These are phyloP conservation scores for Ceriops tagal DNA, from an alignment of 345 rosid species.

Conservation along the genomic window DNA sequence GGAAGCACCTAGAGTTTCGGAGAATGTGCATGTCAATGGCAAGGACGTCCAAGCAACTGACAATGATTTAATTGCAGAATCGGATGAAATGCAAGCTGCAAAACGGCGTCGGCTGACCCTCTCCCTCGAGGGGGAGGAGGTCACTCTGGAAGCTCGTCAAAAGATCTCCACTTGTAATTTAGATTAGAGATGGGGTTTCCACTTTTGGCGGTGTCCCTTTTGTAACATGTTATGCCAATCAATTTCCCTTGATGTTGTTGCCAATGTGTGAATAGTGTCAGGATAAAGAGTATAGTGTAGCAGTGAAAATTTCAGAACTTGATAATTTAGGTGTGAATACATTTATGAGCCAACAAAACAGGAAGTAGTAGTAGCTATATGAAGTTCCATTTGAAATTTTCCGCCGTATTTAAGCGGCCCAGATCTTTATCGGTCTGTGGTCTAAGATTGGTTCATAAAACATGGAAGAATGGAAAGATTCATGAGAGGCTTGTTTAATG, in stretches of 20 bases:
- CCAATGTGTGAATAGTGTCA: slow-evolving; percentile 25
- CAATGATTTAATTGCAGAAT: slow-evolving; percentile 18
- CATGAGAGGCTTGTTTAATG: too few relatives aligned
- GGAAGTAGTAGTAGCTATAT: too few relatives aligned
- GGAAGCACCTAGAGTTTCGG: not conserved
- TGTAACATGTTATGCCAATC: not conserved
- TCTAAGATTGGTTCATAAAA: too few relatives aligned
- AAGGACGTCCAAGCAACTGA: not conserved
- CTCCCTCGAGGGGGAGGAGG: slow-evolving; percentile 29
- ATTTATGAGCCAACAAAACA: too few relatives aligned
- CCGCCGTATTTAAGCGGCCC: too few relatives aligned
- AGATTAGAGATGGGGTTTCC: not conserved
- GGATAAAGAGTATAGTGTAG: not conserved
- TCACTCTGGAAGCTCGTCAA: slow-evolving; percentile 12
- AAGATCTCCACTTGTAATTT: slow-evolving; percentile 30
- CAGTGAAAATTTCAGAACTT: too few relatives aligned
- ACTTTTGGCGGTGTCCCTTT: not conserved
- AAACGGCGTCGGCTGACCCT: slow-evolving; percentile 53
- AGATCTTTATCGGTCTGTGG: too few relatives aligned
- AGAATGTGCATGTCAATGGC: not conserved
- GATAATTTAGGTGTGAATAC: too few relatives aligned
- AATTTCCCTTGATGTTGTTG: slow-evolving; percentile 3
- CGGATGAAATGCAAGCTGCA: slow-evolving; percentile 44
- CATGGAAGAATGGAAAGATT: too few relatives aligned
- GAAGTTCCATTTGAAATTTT: too few relatives aligned